These are phyloP conservation scores for Trichophyton schoenleinii DNA, from an alignment of 2,329 filamentous ascomycete species.

Conservation along the genomic window DNA sequence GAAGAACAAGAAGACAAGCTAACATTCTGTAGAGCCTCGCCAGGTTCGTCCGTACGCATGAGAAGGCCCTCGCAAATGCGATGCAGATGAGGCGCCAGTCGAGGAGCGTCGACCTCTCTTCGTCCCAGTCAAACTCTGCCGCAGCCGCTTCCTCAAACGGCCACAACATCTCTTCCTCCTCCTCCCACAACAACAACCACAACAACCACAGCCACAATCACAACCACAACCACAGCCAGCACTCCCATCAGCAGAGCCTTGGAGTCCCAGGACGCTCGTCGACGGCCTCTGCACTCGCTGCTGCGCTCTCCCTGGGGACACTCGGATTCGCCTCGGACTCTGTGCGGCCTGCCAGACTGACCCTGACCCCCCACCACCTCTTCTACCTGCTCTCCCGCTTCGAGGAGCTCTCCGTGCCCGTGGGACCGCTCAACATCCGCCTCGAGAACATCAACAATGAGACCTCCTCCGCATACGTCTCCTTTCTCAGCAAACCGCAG, in stretches of 20 bases:
- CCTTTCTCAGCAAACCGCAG: slow-evolving; percentile 76
- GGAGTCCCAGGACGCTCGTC: slow-evolving; percentile 54
- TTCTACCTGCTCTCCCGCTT: slow-evolving; percentile 94
- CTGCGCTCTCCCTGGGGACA: slow-evolving; percentile 74
- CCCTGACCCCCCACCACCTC: slow-evolving; percentile 87
- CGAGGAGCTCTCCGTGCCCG: slow-evolving; percentile 77
- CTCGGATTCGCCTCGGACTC: slow-evolving; percentile 73
- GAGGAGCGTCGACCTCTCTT: slow-evolving; percentile 53
- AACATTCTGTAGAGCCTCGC: slow-evolving; percentile 61
- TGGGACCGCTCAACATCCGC: slow-evolving; percentile 92
- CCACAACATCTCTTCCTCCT: too few species aligned
- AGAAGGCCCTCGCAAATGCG: slow-evolving; percentile 92
- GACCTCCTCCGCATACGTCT: slow-evolving; percentile 78
- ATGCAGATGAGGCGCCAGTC: slow-evolving; percentile 66
- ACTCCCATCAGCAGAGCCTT: slow-evolving; percentile 21
- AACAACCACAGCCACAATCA: too few species aligned
- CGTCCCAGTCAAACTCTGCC: slow-evolving; percentile 44
- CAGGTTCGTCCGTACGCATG: slow-evolving; percentile 90
- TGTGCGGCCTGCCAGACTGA: slow-evolving; percentile 80
- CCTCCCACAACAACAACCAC: too few species aligned
- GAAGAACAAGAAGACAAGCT: neutral
- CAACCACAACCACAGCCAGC: too few species aligned
- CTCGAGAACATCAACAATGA: slow-evolving; percentile 89
- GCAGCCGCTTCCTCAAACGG: slow-evolving; percentile 21
- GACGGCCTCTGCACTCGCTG: slow-evolving; percentile 59